Base-by-base conservation (phyloP, 202 grass and related monocot species). In the Bolboschoenoplectus hybrid region DNA sequence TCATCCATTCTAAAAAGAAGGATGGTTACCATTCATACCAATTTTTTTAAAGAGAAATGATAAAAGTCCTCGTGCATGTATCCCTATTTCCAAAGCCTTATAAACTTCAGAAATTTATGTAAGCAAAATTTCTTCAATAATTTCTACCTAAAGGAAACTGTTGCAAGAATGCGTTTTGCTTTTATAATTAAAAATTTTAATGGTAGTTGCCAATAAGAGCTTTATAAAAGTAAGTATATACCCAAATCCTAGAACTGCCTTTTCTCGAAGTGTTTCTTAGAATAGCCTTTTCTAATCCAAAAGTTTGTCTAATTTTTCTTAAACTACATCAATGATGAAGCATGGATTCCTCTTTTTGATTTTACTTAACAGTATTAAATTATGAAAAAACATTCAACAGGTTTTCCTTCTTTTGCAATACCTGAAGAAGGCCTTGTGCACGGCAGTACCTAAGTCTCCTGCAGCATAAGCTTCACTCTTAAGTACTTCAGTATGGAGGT, bases 371-470 rank as follows among this genome's bases (percentile, higher is more conserved):
- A n/a, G 4, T 4, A 78, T 40, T 78, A 13, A 36, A 57, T 34
- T 78, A 57, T n/a, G 51, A 56, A 78, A 40, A 57, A 39, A 39
- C 13, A n/a, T 40, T 17, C 52, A 10, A 78, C 12, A 58, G 35
- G 16, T 57, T 81, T 81, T 64, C 3, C 46, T 67, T 83, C 50
- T 70, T 70, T 86, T 81, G 9, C 17, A 46, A 81, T 87, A 98
- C 97, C 91, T 96, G 65, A 98, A 90, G 84, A 98, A 98, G 87
- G 91, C 82, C 91, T 83, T 94, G 74, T 89, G 89, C 89, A 94
- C 86, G 63, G 97, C 92, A 86, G 86, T 91, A 66, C 90, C 90
- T 85, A 98, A 80, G 64, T 98, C 93, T 87, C 97, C 92, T 88
- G 87, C 43, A 84, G 91, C 74, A 90, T 94, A 96, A 65, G 97